A percentile compares a stretch with the other conserved stretches of the same genome.
These are phyloP conservation scores for Metschnikowia colocasiae DNA, from an alignment of 805 yeast genomes.

Conservation along the genomic window DNA sequence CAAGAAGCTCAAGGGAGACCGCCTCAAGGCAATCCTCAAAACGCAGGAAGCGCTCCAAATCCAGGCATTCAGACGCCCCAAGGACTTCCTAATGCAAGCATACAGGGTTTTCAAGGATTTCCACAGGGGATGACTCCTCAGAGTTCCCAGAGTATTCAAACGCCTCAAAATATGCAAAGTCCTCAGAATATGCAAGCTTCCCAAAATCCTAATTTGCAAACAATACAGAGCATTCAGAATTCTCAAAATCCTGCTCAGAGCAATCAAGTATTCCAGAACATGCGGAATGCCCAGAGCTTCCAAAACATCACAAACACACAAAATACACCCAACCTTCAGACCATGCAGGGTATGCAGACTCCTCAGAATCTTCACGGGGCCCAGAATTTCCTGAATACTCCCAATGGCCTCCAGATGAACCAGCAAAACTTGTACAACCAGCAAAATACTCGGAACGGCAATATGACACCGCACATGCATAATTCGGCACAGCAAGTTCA, in stretches of 20 bases:
- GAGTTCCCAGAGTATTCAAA: constrained; percentile 10
- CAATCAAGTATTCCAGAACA: constrained; percentile 1
- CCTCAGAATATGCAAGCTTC: neutral
- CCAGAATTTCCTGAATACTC: neutral
- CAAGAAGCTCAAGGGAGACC: constrained; percentile 16
- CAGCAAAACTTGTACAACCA: constrained; percentile 1
- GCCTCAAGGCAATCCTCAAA: constrained; percentile 7
- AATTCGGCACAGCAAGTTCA: constrained; percentile 7
- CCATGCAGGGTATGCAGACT: constrained; percentile 2
- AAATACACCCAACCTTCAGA: neutral
- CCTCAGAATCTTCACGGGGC: constrained; percentile 1
- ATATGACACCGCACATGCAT: constrained; percentile 3
- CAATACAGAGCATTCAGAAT: constrained; percentile 8
- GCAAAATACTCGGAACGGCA: constrained; percentile 1
- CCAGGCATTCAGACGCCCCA: constrained; percentile 3
- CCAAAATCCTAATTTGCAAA: constrained; percentile 2
- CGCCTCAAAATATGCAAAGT: constrained; percentile 11
- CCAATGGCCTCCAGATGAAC: neutral
- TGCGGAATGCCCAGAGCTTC: constrained; percentile 1
- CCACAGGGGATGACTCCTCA: constrained; percentile 1
- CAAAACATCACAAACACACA: constrained; percentile 1
- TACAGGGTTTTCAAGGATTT: constrained; percentile 1
- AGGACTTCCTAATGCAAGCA: neutral
- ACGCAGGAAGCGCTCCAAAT: constrained; percentile 2
- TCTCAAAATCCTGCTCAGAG: constrained; percentile 4